Evolutionary conservation across 306 rosid genomes (phyloP), one percentile per base, ranked within the genome.

Genomic region (Vigna angularis): DNA sequence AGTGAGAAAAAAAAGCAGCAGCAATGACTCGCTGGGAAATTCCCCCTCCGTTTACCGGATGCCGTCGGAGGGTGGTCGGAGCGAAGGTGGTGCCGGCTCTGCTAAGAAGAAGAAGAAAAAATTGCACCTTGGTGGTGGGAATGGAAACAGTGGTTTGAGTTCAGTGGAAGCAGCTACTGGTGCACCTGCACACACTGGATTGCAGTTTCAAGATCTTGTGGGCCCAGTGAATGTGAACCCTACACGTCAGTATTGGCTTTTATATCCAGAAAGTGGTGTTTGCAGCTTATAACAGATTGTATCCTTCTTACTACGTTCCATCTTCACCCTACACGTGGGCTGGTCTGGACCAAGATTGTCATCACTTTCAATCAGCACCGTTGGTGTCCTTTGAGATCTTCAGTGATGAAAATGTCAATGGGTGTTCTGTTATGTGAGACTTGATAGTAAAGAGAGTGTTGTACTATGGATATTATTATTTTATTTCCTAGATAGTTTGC

Each of bases 391-490:
- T 88, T 62, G 90, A 88, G 85, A 84, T 89, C 57, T 94, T 92
- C 78, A 94, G 94, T 55, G 98, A 94, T 79, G 98, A 94, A 58
- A 92, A 94, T 81, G 88, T 87, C 4, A 85, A 89, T 80, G 98
- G 91, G 0, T 92, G 96, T 74, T 86, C 70, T 64, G 73, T 94
- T 65, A 90, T 94, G 97, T 94, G 87, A 91, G 78, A 42, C 16
- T 69, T 58, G 66, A 36, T 44, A 62, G 57, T 7, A 56, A 32
- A 16, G 79, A 70, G 22, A 17, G 47, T 75, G 66, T 50, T 36
- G 73, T 36, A 74, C 16, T 69, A 17, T 49, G 64, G 26, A 66
- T 47, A 59, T 59, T 59, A 28, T 66, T 10, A 15, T 11, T 0
- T 69, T 65, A 32, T 74, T 71, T 24, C 51, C 20, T 58, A 47